These are phyloP conservation scores for Yamadazyma kitorensis DNA, from an alignment of 805 yeast genomes.

Conservation along the genomic window DNA sequence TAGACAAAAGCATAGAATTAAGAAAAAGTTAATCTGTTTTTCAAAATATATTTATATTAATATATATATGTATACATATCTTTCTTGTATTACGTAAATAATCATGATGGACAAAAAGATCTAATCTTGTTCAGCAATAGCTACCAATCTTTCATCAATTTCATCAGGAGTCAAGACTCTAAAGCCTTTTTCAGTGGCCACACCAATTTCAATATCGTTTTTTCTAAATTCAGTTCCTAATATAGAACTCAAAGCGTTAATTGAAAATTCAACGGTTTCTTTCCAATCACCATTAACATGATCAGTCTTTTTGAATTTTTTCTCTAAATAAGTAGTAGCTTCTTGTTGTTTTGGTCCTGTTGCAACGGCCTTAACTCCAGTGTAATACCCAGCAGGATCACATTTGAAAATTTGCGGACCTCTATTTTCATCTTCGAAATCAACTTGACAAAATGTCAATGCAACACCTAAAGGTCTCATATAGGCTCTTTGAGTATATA, in stretches of 20 bases:
- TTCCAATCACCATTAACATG: constrained; percentile 80
- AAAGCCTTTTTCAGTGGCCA: constrained; percentile 74
- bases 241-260: constrained; percentile 79
- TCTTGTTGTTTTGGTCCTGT: constrained; percentile 98
- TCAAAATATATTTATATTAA: too few species aligned
- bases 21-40: too few species aligned
- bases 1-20: not conserved
- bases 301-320: constrained; percentile 73
- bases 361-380: constrained; percentile 87
- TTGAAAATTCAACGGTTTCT: constrained; percentile 84
- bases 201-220: constrained; percentile 90
- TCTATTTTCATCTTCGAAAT: constrained; percentile 67
- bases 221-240: constrained; percentile 92
- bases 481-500: constrained; percentile 96
- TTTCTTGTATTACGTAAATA: too few species aligned
- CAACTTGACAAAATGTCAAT: constrained; percentile 76
- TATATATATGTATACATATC: too few species aligned
- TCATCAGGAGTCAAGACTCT: constrained; percentile 75
- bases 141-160: constrained; percentile 88
- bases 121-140: constrained; percentile 95
- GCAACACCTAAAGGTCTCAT: constrained; percentile 98
- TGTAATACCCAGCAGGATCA: constrained; percentile 96
- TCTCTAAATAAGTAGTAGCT: constrained; percentile 84
- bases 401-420: constrained; percentile 91
- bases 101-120: too few species aligned